Evolutionary conservation across 495 filamentous ascomycete species (phyloP), one percentile per base, ranked within the genome.

Genomic region (Penicillium maclennaniae): DNA sequence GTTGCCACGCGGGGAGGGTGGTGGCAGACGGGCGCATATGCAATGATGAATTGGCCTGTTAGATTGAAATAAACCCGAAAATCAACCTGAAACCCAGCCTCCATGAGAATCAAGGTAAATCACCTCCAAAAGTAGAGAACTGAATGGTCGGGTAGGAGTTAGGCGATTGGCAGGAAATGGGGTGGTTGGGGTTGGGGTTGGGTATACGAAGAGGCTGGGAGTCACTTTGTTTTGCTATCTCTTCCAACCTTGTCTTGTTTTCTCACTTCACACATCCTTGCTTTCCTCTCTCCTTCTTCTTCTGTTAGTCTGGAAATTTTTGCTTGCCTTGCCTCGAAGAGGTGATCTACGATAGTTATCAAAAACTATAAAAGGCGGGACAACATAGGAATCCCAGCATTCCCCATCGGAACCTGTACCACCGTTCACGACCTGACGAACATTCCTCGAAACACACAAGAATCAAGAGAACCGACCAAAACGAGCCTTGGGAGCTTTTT

Each of bases 151-250:
- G 48, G 25, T 20, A 36, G 50, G 48, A 20, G 39, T 44, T 28
- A 44, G 10, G 36, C 41, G 58, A 63, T 62, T 62, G 61, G 61
- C 45, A 45, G 53, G 49, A 76, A 76, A 69, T 71, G 51, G 64
- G 73, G 73, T 73, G 31, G 31, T 34, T 34, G 31, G 31, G 27
- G 73, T 34, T 10, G 31, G 27, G 73, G 73, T 73, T 76, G 73
- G 72, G 69, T 66, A 62, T 63, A 52, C 49, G 48, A 48, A 67
- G 73, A 69, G 71, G 71, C 68, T 69, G 63, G 69, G 69, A 61
- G 49, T 47, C 23, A 46, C 49, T 45, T 51, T 23, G 28, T 31
- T 17, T 50, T 34, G 39, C 36, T 47, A 19, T 46, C 47, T 21
- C 37, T 50, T 51, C 51, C 45, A 56, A 49, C 41, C 31, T 57